Evolutionary conservation across 1,284 basidiomycete species (phyloP), one percentile per base, ranked within the genome.

Genomic region (Polyporus tsugae): DNA sequence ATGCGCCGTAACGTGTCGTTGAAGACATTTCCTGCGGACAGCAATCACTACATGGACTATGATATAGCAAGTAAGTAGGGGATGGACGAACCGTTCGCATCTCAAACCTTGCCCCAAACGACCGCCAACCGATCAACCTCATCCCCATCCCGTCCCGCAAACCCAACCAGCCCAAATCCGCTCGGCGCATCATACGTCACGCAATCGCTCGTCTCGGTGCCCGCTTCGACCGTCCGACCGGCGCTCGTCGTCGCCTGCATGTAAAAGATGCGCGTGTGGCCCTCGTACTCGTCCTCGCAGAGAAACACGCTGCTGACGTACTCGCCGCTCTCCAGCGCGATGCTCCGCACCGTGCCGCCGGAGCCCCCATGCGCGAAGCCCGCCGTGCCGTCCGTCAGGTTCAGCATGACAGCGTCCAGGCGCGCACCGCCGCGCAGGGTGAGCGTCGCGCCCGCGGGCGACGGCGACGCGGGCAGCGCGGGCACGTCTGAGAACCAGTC

Each of bases 231-330:
- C 25, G 68, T 60, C 33, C 62, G 49, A 1, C 68, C 68, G 9
- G 49, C 29, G 52, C 52, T 66, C 44, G 68, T 66, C 52, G 68
- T 64, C n/a, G 55, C 41, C 59, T 62, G 39, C 33, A 55, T 44
- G 52, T 42, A 69, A 52, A 69, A 69, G 68, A 55, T 69, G 65
- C 68, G 68, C 53, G 68, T 69, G 36, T 69, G 35, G 42, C 44
- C 65, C 29, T 61, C 22, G 62, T 62, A 44, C 68, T 66, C 29
- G 59, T 44, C 68, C 65, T 63, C 44, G 62, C 68, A 69, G 25
- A 69, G 65, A 42, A 6, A 19, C 52, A 60, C 62, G 42, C 35
- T n/a, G 17, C 25, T n/a, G 22, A 66, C 44, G 25, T 25, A n/a
- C 52, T 69, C 68, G 22, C 59, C 68, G 9, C 41, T 13, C 2